Conservation (phyloP, 768 basidiomycete species). For the Tylopilus cervinicoccineus region DNA sequence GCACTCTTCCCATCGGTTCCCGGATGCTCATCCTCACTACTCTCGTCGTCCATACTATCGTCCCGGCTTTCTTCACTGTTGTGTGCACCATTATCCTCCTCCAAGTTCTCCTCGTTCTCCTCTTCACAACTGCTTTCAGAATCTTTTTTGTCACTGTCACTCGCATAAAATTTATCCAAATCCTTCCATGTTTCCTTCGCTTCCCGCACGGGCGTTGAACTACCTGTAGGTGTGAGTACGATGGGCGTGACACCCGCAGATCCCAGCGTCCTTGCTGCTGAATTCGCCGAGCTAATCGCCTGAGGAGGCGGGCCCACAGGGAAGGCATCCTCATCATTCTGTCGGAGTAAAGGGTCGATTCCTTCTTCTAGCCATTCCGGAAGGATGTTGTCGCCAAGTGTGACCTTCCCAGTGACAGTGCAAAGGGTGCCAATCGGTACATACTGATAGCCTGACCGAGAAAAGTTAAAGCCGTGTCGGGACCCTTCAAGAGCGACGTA, state of each 20-base stretch:
- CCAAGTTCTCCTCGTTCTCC: slow-evolving; percentile 32
- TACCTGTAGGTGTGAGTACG: slow-evolving; percentile 52
- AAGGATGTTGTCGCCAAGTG: slow-evolving; percentile 42
- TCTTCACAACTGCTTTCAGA: slow-evolving; percentile 29
- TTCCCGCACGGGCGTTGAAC: slow-evolving; percentile 42
- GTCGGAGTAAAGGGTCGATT: slow-evolving; percentile 72
- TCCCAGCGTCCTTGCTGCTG: slow-evolving; percentile 25
- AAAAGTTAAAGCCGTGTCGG: slow-evolving; percentile 5
- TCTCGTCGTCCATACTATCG: slow-evolving; percentile 20
- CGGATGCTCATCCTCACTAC: slow-evolving; percentile 16
- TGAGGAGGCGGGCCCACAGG: slow-evolving; percentile 29
- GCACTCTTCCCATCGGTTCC: slow-evolving; percentile 16
- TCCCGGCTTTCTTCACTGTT: slow-evolving; percentile 29
- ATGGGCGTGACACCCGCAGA: slow-evolving; percentile 40
- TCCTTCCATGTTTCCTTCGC: slow-evolving; percentile 51
- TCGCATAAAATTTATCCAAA: slow-evolving; percentile 74
- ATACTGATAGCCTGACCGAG: slow-evolving; percentile 33
- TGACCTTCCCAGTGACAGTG: slow-evolving; percentile 51
- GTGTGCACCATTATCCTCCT: slow-evolving; percentile 24
- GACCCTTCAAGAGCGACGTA: slow-evolving; percentile 19
- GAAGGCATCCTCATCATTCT: slow-evolving; percentile 54
- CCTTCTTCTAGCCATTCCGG: slow-evolving; percentile 90
- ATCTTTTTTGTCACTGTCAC: slow-evolving; percentile 32
- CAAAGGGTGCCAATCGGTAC: slow-evolving; percentile 63
- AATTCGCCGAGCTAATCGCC: slow-evolving; percentile 39